A percentile compares a stretch with the other conserved stretches of the same genome.
phyloP scores from a whole-genome alignment of 2,329 filamentous ascomycete genomes.

The Sclerotinia sclerotiorum region DNA sequence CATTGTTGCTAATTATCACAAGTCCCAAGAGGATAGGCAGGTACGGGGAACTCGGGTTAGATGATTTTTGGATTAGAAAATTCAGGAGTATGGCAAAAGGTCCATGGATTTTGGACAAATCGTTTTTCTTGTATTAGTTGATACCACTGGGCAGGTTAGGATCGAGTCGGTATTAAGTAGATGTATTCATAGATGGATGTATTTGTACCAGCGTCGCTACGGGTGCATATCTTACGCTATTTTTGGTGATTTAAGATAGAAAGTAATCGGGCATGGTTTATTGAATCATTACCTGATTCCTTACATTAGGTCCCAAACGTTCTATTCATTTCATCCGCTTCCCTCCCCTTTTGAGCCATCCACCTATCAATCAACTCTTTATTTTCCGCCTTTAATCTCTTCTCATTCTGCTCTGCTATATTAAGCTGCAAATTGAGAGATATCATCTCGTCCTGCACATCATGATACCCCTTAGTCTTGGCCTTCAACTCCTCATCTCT shows the following conservation, averaged over 20 bases:
- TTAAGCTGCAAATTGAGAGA: slow-evolving; percentile 85
- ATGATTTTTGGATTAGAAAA: slow-evolving; percentile 1
- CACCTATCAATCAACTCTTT: slow-evolving; percentile 85
- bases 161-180: slow-evolving; percentile 7
- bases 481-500: slow-evolving; percentile 80
- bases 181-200: slow-evolving; percentile 14
- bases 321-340: slow-evolving; percentile 83
- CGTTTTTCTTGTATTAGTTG: slow-evolving; percentile 21
- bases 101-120: not conserved
- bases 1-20: slow-evolving; percentile 24
- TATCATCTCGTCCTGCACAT: slow-evolving; percentile 91
- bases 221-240: not conserved
- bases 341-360: slow-evolving; percentile 83
- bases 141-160: slow-evolving; percentile 18
- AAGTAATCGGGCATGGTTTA: not conserved
- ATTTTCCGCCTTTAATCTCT: slow-evolving; percentile 77
- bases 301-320: slow-evolving; percentile 41
- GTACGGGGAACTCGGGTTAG: not conserved
- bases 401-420: slow-evolving; percentile 73
- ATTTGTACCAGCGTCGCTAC: slow-evolving; percentile 1
- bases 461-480: slow-evolving; percentile 80
- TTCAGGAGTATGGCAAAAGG: slow-evolving; percentile 9
- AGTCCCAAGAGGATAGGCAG: slow-evolving; percentile 3
- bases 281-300: not conserved
- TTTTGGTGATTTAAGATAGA: not conserved